Evolutionary conservation across 768 basidiomycete genomes (phyloP), one percentile per base, ranked within the genome.

Genomic region (Tephrocybe sp.): DNA sequence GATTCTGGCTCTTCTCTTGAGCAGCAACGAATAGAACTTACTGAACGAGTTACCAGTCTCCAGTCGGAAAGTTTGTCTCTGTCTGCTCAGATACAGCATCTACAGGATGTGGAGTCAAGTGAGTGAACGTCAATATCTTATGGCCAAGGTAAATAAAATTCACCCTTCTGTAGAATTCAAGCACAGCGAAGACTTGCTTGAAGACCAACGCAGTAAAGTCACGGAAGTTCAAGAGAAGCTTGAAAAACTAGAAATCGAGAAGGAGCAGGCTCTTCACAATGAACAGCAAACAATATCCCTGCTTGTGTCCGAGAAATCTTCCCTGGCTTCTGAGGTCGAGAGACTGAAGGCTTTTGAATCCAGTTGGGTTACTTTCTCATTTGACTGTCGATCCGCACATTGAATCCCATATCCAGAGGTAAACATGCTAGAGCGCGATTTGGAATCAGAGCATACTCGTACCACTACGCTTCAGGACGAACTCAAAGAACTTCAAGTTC

Each of bases 211-310:
- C 19, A 56, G 40, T 35, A 60, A 60, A 31, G 61, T 64, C 16
- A 57, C 68, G 53, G 59, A 61, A 33, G 57, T 73, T 30, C 56
- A 69, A 41, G 62, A 62, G 23, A 65, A 62, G 40, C 60, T 70
- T 49, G 56, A 65, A 14, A 62, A 63, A 44, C 59, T 68, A 26
- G 60, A 65, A 44, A 51, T 55, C 9, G 68, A 75, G 48, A 69
- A 65, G 39, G 72, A 72, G 45, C 54, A 57, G 1, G 53, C 62
- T 22, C 62, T 72, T 35, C 74, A 79, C 57, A 84, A 77, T 58
- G 85, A 87, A 57, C 83, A 82, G 53, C 84, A 84, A 59, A 88
- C 87, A 0, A 89, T 94, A 51, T 75, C 85, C 40, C 64, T 87
- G n/a, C 73, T 94, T 12, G 88, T 92, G 16, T 76, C 82, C 2